Evolutionary conservation across 805 yeast species (phyloP).

Genomic region (Wickerhamiella alocasiicola): DNA sequence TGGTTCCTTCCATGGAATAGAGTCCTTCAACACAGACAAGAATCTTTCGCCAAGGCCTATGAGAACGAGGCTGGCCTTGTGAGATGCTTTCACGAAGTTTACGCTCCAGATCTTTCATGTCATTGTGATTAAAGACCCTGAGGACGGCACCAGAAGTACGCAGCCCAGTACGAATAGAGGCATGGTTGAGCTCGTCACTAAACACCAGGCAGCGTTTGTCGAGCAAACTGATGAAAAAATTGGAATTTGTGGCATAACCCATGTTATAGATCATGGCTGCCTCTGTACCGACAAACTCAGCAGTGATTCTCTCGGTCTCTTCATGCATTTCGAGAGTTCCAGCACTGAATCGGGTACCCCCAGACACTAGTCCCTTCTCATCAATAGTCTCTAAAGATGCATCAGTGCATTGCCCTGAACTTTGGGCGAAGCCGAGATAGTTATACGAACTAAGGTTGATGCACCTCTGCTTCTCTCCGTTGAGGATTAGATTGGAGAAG

Average conservation of each 20-base stretch:
- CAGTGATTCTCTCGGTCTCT: conserved; percentile 63
- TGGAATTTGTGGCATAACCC: conserved; percentile 95
- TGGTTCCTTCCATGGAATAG: conserved; percentile 65
- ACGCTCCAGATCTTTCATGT: conserved; percentile 67
- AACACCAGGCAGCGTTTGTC: conserved; percentile 83
- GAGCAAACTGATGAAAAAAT: conserved; percentile 67
- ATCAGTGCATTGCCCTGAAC: conserved; percentile 82
- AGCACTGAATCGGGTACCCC: conserved; percentile 60
- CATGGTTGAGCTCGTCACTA: conserved; percentile 89
- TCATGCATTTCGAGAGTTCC: conserved; percentile 70
- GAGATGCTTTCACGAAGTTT: conserved; percentile 72
- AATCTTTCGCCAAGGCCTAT: conserved; percentile 83
- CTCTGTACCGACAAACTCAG: conserved; percentile 82
- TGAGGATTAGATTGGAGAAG: conserved; percentile 52
- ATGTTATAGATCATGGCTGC: conserved; percentile 76
- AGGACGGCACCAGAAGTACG: conserved; percentile 88
- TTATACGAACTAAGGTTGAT: conserved; percentile 83
- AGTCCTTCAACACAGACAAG: conserved; percentile 83
- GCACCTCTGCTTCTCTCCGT: conserved; percentile 66
- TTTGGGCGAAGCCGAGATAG: conserved; percentile 93
- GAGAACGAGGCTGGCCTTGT: conserved; percentile 89
- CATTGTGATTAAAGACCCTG: conserved; percentile 83
- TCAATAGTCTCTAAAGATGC: conserved; percentile 50
- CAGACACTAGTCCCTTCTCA: conserved; percentile 63
- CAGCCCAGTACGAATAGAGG: conserved; percentile 90